Evolutionary conservation across 164 flowering plant genomes (phyloP).

Genomic region (Malania oleifera): DNA sequence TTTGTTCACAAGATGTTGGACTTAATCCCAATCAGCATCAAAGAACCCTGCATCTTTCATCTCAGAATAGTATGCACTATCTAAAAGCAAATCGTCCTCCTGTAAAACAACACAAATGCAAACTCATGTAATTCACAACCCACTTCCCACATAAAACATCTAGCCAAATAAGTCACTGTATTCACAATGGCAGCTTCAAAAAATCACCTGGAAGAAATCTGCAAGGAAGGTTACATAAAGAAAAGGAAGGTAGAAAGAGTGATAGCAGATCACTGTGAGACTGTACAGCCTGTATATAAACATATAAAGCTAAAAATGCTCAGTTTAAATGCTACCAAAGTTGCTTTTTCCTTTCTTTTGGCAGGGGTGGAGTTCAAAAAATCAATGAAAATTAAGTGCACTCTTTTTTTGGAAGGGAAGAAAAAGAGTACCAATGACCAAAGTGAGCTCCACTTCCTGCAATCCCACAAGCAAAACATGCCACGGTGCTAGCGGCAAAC

Average conservation of each 20-base stretch:
- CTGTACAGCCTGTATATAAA: slow-evolving; percentile 59
- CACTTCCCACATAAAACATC: background rate
- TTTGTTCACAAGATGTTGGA: background rate
- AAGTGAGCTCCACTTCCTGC: slow-evolving; percentile 49
- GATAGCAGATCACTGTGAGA: slow-evolving; percentile 55
- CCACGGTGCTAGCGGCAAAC: slow-evolving; percentile 49
- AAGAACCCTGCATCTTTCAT: slow-evolving; percentile 94
- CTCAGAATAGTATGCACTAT: slow-evolving; percentile 80
- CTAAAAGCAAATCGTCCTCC: slow-evolving; percentile 82
- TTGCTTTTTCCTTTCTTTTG: too few relatives aligned
- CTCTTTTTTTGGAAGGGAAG: too few relatives aligned
- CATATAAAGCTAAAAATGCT: background rate
- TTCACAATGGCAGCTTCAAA: too few relatives aligned
- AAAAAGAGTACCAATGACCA: slow-evolving; percentile 56
- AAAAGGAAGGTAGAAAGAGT: slow-evolving; percentile 79
- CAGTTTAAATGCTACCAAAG: too few relatives aligned
- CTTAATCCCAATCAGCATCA: slow-evolving; percentile 73
- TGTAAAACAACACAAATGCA: slow-evolving; percentile 19
- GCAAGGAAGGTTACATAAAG: slow-evolving; percentile 70
- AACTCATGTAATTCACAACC: background rate
- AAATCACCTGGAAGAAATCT: slow-evolving; percentile 85
- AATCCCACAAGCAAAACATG: slow-evolving; percentile 50
- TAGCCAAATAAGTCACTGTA: too few relatives aligned
- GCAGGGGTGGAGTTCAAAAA: too few relatives aligned
- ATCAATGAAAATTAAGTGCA: too few relatives aligned